These are phyloP conservation scores for Apostasia shenzhenica DNA, from an alignment of 106 monocot species.

Conservation along the genomic window DNA sequence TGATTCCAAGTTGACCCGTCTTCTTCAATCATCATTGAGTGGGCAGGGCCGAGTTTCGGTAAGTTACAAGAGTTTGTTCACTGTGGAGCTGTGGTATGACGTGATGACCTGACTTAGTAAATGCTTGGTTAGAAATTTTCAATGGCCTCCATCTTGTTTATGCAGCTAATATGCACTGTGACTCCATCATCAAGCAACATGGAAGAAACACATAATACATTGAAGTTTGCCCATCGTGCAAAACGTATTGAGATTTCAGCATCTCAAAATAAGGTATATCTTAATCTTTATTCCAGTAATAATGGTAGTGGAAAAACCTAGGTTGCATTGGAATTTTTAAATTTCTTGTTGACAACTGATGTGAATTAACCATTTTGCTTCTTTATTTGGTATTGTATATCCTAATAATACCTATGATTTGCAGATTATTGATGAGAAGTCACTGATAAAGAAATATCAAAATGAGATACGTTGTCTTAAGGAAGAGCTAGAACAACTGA, in stretches of 20 bases:
- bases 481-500: slow-evolving; percentile 75
- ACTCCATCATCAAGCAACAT: slow-evolving; percentile 91
- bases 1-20: slow-evolving; percentile 86
- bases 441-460: slow-evolving; percentile 92
- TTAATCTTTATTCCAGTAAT: background rate
- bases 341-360: background rate
- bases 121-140: background rate
- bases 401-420: slow-evolving; percentile 1
- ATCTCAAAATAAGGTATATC: slow-evolving; percentile 77
- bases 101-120: background rate
- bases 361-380: background rate
- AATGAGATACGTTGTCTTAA: slow-evolving; percentile 78
- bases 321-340: background rate
- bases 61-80: slow-evolving; percentile 16
- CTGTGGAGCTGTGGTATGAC: background rate
- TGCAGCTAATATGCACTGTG: slow-evolving; percentile 82
- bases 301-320: background rate
- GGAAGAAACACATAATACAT: slow-evolving; percentile 93
- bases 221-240: slow-evolving; percentile 93
- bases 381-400: background rate
- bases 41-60: slow-evolving; percentile 95
- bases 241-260: slow-evolving; percentile 87
- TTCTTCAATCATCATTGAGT: slow-evolving; percentile 90
- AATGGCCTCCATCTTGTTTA: background rate
- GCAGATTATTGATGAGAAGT: slow-evolving; percentile 93